Conservation (phyloP, 495 filamentous ascomycete genomes). For the Podospora anserina region DNA sequence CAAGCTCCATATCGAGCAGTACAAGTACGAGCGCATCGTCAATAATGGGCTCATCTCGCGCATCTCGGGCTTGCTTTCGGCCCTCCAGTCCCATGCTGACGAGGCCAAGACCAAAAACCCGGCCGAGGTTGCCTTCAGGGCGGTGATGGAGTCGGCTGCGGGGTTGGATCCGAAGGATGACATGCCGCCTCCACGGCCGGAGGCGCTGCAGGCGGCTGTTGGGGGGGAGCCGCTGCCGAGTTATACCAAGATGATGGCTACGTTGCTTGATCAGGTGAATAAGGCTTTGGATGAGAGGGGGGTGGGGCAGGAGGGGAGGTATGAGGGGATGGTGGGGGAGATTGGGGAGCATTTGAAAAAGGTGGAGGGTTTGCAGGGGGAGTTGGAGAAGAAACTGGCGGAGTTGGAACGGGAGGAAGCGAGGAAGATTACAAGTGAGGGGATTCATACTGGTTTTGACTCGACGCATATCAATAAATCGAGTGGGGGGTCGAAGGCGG, state of each 20-base stretch:
- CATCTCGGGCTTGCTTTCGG: slow-evolving; percentile 70
- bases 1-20: slow-evolving; percentile 80
- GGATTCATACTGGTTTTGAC: slow-evolving; percentile 88
- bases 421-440: slow-evolving; percentile 90
- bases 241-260: slow-evolving; percentile 94
- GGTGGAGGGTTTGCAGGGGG: slow-evolving; percentile 70
- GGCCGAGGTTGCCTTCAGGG: slow-evolving; percentile 80
- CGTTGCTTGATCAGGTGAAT: slow-evolving; percentile 89
- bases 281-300: slow-evolving; percentile 72
- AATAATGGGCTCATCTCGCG: slow-evolving; percentile 85
- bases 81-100: slow-evolving; percentile 64
- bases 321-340: slow-evolving; percentile 69
- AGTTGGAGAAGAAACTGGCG: slow-evolving; percentile 67
- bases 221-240: slow-evolving; percentile 60
- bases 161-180: slow-evolving; percentile 64
- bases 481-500: slow-evolving; percentile 33
- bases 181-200: slow-evolving; percentile 62
- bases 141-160: slow-evolving; percentile 71
- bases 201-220: slow-evolving; percentile 54
- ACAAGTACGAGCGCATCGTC: slow-evolving; percentile 88
- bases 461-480: slow-evolving; percentile 71
- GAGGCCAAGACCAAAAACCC: slow-evolving; percentile 61
- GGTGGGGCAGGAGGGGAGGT: slow-evolving; percentile 53
- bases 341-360: slow-evolving; percentile 71
- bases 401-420: slow-evolving; percentile 83